Conservation (phyloP, 768 basidiomycete species). For the Panus rudis region DNA sequence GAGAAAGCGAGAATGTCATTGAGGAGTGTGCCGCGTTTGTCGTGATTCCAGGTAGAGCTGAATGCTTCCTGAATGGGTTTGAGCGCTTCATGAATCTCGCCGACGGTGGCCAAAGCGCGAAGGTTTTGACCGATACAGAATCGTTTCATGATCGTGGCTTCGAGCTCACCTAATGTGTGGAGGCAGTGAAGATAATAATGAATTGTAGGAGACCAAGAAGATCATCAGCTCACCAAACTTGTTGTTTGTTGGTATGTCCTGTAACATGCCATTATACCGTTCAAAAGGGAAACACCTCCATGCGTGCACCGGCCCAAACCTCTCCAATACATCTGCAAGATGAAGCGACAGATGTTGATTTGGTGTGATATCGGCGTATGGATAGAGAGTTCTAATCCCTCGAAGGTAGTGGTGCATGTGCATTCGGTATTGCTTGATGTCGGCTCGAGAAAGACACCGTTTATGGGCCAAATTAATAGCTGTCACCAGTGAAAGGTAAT, state of each 20-base stretch:
- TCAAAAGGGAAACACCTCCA: conserved; percentile 24
- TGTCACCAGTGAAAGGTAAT: conserved; percentile 27
- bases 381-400: conserved; percentile 24
- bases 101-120: neutral
- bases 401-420: conserved; percentile 28
- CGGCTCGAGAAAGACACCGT: conserved; percentile 14
- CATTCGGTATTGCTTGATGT: conserved; percentile 20
- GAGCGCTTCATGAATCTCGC: neutral
- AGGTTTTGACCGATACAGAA: conserved; percentile 5
- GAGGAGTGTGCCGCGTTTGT: conserved; percentile 4
- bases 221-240: conserved; percentile 14
- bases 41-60: neutral
- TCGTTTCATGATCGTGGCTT: conserved; percentile 3
- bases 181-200: neutral
- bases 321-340: conserved; percentile 22
- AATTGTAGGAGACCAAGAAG: neutral
- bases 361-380: conserved; percentile 19
- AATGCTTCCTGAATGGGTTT: neutral
- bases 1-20: conserved; percentile 2
- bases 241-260: conserved; percentile 19
- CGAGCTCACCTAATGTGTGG: conserved; percentile 2
- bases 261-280: conserved; percentile 21
- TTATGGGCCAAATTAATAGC: conserved; percentile 27
- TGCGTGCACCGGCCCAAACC: conserved; percentile 8
- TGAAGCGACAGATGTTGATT: conserved; percentile 38